These are phyloP conservation scores for Globisporangium orthogonon DNA, from an alignment of 352 stramenopile species.

Conservation along the genomic window DNA sequence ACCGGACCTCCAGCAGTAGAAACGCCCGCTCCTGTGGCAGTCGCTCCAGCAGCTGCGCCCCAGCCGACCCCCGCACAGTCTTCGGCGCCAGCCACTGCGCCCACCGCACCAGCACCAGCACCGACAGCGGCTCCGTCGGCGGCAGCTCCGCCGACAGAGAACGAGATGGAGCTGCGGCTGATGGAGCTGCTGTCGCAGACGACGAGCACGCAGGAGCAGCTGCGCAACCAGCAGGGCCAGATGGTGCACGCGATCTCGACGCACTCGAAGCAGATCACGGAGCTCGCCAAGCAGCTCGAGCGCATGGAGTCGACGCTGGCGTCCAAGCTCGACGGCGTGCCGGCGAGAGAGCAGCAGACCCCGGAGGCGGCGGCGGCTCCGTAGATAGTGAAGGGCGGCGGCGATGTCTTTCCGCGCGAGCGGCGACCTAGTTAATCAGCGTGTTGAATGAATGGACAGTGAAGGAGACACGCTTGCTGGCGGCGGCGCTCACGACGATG, in stretches of 20 bases:
- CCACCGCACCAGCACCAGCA: neutral
- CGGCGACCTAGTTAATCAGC: neutral
- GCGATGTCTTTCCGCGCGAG: neutral
- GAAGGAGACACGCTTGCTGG: neutral
- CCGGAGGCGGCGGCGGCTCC: neutral
- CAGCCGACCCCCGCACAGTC: neutral
- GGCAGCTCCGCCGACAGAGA: constrained; percentile 18
- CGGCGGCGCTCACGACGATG: too few relatives aligned
- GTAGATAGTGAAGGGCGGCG: neutral
- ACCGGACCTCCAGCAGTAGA: neutral
- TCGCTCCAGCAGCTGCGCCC: neutral
- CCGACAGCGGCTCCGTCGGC: neutral
- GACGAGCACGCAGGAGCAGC: constrained; percentile 72
- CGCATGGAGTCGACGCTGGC: constrained; percentile 67
- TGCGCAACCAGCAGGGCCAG: constrained; percentile 70
- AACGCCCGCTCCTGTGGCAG: neutral
- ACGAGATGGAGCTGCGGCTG: constrained; percentile 71
- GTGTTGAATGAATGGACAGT: constrained; percentile 4
- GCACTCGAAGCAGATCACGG: constrained; percentile 76
- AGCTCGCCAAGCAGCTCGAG: constrained; percentile 74
- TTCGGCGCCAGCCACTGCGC: too few relatives aligned
- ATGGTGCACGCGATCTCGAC: constrained; percentile 75
- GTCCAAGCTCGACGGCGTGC: constrained; percentile 33
- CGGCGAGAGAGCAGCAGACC: neutral
- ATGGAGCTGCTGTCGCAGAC: constrained; percentile 77